A percentile compares a stretch with the other conserved stretches of the same genome.
Conservation (phyloP, 129 eudicot genomes). For the Pseudognaphalium luteoalbum region DNA sequence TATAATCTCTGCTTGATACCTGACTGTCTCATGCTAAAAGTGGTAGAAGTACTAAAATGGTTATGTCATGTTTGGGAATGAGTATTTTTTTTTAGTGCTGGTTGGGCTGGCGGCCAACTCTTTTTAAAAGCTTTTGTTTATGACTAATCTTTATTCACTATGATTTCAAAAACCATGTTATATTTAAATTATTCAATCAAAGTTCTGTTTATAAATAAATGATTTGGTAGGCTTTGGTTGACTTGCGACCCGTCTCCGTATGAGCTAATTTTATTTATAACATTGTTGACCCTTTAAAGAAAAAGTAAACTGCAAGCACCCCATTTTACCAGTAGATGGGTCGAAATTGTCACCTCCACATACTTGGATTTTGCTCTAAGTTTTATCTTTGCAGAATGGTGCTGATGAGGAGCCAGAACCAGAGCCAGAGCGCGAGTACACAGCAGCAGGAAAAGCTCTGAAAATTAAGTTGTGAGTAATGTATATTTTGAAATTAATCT, state of each 20-base stretch:
- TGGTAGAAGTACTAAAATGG: background rate
- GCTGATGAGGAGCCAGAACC: slow-evolving; percentile 59
- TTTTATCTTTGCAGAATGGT: slow-evolving; percentile 47
- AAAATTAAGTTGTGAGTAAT: slow-evolving; percentile 78
- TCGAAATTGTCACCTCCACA: background rate
- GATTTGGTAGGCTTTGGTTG: background rate
- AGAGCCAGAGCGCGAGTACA: slow-evolving; percentile 75
- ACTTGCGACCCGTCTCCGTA: background rate
- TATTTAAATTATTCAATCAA: background rate
- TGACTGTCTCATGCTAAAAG: background rate
- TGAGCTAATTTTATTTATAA: background rate
- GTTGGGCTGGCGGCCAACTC: too few species aligned
- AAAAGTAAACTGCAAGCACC: background rate
- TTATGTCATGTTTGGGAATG: background rate
- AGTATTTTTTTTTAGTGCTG: background rate
- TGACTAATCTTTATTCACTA: background rate
- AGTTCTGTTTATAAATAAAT: background rate
- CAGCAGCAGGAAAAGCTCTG: slow-evolving; percentile 81
- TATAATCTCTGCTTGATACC: background rate
- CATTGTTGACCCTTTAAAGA: background rate
- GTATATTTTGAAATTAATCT: background rate
- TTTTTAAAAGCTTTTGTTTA: background rate
- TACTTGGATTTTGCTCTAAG: background rate
- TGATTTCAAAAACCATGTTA: slow-evolving; percentile 7
- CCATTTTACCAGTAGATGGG: background rate